phyloP scores from a whole-genome alignment of 495 filamentous ascomycete species.

The Aspergillus conjunctus region DNA sequence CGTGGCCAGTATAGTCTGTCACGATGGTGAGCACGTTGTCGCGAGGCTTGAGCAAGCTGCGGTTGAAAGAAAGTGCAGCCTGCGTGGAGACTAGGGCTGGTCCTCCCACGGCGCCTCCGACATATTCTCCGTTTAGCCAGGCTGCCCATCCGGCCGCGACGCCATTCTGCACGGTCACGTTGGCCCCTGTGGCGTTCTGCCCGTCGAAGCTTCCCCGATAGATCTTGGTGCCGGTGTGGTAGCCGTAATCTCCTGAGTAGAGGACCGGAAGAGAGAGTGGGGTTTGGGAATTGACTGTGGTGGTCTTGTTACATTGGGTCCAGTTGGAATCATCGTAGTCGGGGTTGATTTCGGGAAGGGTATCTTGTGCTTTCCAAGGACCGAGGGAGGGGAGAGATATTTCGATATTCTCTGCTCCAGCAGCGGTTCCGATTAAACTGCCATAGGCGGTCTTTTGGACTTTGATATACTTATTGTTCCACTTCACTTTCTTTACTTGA shows the following conservation, averaged over 20 bases:
- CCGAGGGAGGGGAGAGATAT: slow-evolving; percentile 56
- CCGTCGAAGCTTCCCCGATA: slow-evolving; percentile 68
- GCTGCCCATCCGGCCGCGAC: slow-evolving; percentile 55
- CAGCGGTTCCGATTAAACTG: slow-evolving; percentile 49
- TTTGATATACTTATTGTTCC: slow-evolving; percentile 52
- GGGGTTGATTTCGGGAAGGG: slow-evolving; percentile 63
- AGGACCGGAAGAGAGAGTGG: slow-evolving; percentile 55
- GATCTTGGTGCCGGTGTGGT: slow-evolving; percentile 62
- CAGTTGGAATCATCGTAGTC: slow-evolving; percentile 66
- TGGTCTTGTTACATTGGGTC: slow-evolving; percentile 57
- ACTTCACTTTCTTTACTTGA: slow-evolving; percentile 47
- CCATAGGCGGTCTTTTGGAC: slow-evolving; percentile 46
- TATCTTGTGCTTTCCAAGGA: slow-evolving; percentile 63
- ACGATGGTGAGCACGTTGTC: slow-evolving; percentile 66
- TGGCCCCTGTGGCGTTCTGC: slow-evolving; percentile 56
- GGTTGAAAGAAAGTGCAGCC: slow-evolving; percentile 26
- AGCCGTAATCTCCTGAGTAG: slow-evolving; percentile 74
- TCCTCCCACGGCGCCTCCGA: slow-evolving; percentile 58
- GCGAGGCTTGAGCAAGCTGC: slow-evolving; percentile 47
- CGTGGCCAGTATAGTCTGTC: slow-evolving; percentile 70
- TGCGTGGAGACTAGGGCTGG: slow-evolving; percentile 35
- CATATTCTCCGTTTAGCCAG: slow-evolving; percentile 55
- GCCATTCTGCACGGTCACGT: slow-evolving; percentile 62
- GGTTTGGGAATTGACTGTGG: slow-evolving; percentile 59
- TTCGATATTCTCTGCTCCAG: slow-evolving; percentile 45